Evolutionary conservation across 176 grass and related monocot species (phyloP), one percentile per base, ranked within the genome.

Genomic region (Phoenix dactylifera): DNA sequence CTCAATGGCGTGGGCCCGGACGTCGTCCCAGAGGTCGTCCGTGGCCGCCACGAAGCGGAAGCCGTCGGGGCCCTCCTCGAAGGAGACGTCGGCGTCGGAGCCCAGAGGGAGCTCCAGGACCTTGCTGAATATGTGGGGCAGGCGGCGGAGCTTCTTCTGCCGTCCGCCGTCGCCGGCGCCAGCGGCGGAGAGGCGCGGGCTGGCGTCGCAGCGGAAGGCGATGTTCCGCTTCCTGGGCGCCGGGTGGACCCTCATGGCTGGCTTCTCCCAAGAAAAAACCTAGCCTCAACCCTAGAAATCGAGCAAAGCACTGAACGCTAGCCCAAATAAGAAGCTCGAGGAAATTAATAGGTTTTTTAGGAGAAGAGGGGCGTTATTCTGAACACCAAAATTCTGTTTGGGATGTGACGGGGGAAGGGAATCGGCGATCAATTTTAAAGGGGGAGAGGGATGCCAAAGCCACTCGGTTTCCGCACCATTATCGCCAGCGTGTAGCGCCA

Each of bases 91-190:
- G 2, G 93, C 84, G 50, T 98, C 93, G 17, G 93, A 87, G 1
- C 68, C 77, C 81, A 92, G 91, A 0, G 93, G 93, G 15, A 98
- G 93, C 84, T 98, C 93, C 6, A 98, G 81, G 28, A 98, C 81
- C 80, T 90, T 82, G 20, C 81, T 86, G 73, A 98, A 98, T 58
- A 98, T 80, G 78, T 98, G 93, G 18, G 93, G 87, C 50, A 98
- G 81, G 48, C 93, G 93, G 16, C 93, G 81, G 39, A 98, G 87
- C 70, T 98, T 92, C 87, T 98, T 98, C 69, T 83, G 9, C 79
- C 68, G 50, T 22, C 60, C 39, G 12, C 29, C 35, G 15, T 22
- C 55, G 0, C 16, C 72, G 18, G 18, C 29, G 0, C 55, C 54
- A n/a, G 53, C 67, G 19, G 67, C 67, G 53, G 53, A 15, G 19